phyloP scores from a whole-genome alignment of 2,329 filamentous ascomycete genomes.

The Fusarium circinatum region DNA sequence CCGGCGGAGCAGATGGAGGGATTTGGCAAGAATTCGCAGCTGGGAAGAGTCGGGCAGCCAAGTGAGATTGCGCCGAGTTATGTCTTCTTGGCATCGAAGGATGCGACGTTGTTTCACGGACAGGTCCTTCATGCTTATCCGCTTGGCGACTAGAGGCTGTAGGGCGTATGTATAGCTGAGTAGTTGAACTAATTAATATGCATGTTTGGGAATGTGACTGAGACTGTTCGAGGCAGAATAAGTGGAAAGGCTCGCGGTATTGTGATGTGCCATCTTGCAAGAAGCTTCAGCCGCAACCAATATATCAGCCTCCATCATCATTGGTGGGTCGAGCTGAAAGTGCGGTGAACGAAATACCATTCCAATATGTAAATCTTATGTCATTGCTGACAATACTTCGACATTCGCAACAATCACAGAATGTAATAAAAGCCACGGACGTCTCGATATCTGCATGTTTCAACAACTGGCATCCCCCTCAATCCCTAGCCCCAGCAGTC shows the following conservation, averaged over 20 bases:
- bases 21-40: constrained; percentile 51
- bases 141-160: constrained; percentile 47
- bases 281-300: not conserved
- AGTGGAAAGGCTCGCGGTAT: accelerated
- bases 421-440: not conserved
- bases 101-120: constrained; percentile 52
- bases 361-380: accelerated
- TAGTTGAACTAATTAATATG: not conserved
- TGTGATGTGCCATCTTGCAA: no score
- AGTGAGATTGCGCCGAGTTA: constrained; percentile 56
- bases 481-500: not conserved
- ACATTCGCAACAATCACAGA: not conserved
- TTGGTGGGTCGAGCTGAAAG: not conserved
- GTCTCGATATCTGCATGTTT: not conserved
- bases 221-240: not conserved
- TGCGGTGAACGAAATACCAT: not conserved
- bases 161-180: not conserved
- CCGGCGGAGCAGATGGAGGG: constrained; percentile 57
- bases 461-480: not conserved
- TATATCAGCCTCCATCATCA: not conserved
- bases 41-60: constrained; percentile 55
- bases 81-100: constrained; percentile 54
- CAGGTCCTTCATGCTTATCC: constrained; percentile 55
- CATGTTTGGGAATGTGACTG: not conserved
- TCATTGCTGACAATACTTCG: not conserved